Evolutionary conservation across 108 stramenopile species (phyloP).

Genomic region (Fragilaria crotonensis): DNA sequence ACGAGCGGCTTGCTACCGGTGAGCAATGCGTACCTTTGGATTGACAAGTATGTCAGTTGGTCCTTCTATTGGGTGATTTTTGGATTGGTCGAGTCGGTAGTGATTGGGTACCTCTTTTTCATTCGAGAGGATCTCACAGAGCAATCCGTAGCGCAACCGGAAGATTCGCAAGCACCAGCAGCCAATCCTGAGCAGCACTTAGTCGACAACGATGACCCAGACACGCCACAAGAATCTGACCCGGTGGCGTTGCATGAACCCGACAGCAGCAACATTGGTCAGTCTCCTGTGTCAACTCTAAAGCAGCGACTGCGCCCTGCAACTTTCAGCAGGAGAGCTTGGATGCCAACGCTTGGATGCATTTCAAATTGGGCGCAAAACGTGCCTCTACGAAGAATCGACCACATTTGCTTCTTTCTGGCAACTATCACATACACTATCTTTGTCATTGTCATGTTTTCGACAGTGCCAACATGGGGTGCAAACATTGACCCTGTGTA

Average conservation of each 20-base stretch:
- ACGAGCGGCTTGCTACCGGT: conserved; percentile 9
- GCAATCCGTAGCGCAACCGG: not conserved
- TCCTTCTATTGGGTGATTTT: conserved; percentile 22
- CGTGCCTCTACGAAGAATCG: not conserved
- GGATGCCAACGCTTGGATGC: not conserved
- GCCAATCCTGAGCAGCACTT: not conserved
- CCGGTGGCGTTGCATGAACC: not conserved
- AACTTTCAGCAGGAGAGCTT: not conserved
- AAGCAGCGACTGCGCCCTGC: not conserved
- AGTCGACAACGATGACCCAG: not conserved
- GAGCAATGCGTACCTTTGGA: conserved; percentile 12
- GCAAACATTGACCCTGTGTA: not conserved
- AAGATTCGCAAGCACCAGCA: not conserved
- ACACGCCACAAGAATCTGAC: not conserved
- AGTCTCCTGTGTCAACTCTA: not conserved
- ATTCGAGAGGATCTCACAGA: conserved; percentile 4
- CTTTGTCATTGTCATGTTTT: not conserved
- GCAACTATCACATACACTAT: not conserved
- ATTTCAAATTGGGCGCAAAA: not conserved
- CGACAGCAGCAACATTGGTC: not conserved
- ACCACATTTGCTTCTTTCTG: not conserved
- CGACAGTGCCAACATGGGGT: conserved; percentile 1
- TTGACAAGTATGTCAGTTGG: conserved; percentile 11
- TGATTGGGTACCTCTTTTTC: conserved; percentile 15
- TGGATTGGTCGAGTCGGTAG: conserved; percentile 7